These are phyloP conservation scores for Volutella citrinella DNA, from an alignment of 2,329 filamentous ascomycete genomes.

Conservation along the genomic window DNA sequence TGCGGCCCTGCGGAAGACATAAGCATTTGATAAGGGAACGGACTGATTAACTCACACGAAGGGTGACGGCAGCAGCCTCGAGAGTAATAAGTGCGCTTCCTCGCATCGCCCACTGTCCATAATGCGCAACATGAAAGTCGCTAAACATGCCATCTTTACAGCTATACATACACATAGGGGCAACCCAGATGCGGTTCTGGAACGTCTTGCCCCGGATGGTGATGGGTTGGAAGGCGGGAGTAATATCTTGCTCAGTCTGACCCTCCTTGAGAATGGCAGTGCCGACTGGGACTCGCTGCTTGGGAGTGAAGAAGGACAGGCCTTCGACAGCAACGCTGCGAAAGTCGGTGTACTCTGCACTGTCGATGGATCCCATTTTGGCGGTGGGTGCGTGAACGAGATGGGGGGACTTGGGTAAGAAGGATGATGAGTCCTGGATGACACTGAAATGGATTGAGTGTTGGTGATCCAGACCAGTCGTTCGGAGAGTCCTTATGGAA, in stretches of 20 bases:
- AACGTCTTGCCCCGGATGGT: conserved; percentile 9
- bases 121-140: conserved; percentile 8
- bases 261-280: conserved; percentile 1
- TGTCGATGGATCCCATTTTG: no score
- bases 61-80: conserved; percentile 5
- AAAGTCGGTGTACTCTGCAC: not conserved
- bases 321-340: not conserved
- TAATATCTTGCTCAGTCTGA: not conserved
- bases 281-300: conserved; percentile 1
- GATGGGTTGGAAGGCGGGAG: conserved; percentile 1
- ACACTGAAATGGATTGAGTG: no score
- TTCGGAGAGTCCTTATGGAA: no score
- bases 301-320: conserved; percentile 1
- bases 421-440: no score
- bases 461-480: no score
- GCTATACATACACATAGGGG: conserved; percentile 10
- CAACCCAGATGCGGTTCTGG: conserved; percentile 11
- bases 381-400: no score
- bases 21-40: no score
- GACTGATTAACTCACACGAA: no score
- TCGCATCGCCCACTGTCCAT: conserved; percentile 8
- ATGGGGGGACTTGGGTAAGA: no score
- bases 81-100: conserved; percentile 4
- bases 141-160: conserved; percentile 8
- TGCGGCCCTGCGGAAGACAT: conserved; percentile 3